These are phyloP conservation scores for Decorospora gaudefroyi DNA, from an alignment of 2,329 filamentous ascomycete genomes.

Conservation along the genomic window DNA sequence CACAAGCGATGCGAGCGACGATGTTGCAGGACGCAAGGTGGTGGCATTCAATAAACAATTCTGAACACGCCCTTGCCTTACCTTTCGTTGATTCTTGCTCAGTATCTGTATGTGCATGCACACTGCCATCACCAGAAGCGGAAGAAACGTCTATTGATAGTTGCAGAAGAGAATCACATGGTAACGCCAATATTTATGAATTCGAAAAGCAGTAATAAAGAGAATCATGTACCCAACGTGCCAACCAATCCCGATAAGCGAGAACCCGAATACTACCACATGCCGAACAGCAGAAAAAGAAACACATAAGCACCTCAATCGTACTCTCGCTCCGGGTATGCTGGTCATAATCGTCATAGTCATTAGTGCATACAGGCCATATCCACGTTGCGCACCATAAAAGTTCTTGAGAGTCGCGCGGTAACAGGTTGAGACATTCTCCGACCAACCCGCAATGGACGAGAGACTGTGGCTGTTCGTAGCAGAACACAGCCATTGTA, in stretches of 20 bases:
- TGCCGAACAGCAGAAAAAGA: constrained; percentile 19
- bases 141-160: constrained; percentile 6
- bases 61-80: constrained; percentile 1
- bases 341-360: constrained; percentile 45
- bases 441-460: constrained; percentile 17
- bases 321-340: constrained; percentile 39
- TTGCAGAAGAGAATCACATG: neutral
- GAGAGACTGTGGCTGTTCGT: neutral
- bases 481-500: constrained; percentile 13
- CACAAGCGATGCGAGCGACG: no score
- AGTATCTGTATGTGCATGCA: no score
- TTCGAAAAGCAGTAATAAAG: constrained; percentile 8
- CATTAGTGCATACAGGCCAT: constrained; percentile 38
- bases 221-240: constrained; percentile 10
- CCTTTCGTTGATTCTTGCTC: constrained; percentile 9
- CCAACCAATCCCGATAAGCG: neutral
- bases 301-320: constrained; percentile 26
- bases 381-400: constrained; percentile 26
- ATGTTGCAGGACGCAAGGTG: no score
- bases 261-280: constrained; percentile 6
- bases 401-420: constrained; percentile 36
- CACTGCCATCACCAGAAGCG: neutral
- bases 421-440: constrained; percentile 40
- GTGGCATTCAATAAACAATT: no score
- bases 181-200: constrained; percentile 10